Evolutionary conservation across 805 yeast genomes (phyloP).

Genomic region (Suhomyces emberorum): DNA sequence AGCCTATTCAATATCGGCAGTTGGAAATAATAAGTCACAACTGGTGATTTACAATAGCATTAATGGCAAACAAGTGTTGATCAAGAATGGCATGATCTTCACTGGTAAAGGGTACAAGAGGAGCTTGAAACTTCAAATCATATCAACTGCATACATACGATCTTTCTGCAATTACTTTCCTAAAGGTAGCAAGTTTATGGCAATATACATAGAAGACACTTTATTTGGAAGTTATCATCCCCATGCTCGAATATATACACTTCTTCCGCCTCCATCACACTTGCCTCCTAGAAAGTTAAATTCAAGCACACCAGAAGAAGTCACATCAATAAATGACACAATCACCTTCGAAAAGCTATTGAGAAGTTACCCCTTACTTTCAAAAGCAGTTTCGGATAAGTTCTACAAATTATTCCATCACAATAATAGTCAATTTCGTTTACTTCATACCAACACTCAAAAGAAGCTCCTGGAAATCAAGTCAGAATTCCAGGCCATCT

Average conservation of each 20-base stretch:
- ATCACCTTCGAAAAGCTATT: slow-evolving; percentile 36
- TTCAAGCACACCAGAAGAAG: neutral
- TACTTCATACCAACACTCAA: slow-evolving; percentile 27
- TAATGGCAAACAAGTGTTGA: slow-evolving; percentile 51
- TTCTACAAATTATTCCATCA: slow-evolving; percentile 41
- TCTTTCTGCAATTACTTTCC: slow-evolving; percentile 61
- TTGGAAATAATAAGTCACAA: slow-evolving; percentile 23
- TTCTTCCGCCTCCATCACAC: neutral
- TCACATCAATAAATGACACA: neutral
- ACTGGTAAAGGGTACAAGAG: slow-evolving; percentile 58
- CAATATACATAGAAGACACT: slow-evolving; percentile 57
- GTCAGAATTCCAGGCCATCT: slow-evolving; percentile 29
- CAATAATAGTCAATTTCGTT: slow-evolving; percentile 31
- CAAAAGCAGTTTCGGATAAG: slow-evolving; percentile 37
- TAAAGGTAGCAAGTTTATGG: slow-evolving; percentile 51
- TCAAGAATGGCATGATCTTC: slow-evolving; percentile 52
- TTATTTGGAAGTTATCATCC: slow-evolving; percentile 39
- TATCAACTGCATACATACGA: slow-evolving; percentile 36
- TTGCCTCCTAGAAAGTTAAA: neutral
- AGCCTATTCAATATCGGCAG: slow-evolving; percentile 18
- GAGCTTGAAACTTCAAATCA: slow-evolving; percentile 43
- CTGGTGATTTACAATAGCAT: slow-evolving; percentile 51
- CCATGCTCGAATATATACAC: neutral
- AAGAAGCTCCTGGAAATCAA: slow-evolving; percentile 25
- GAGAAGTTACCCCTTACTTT: slow-evolving; percentile 37